Evolutionary conservation across 352 stramenopile genomes (phyloP).

Genomic region (Phytophthora cactorum): DNA sequence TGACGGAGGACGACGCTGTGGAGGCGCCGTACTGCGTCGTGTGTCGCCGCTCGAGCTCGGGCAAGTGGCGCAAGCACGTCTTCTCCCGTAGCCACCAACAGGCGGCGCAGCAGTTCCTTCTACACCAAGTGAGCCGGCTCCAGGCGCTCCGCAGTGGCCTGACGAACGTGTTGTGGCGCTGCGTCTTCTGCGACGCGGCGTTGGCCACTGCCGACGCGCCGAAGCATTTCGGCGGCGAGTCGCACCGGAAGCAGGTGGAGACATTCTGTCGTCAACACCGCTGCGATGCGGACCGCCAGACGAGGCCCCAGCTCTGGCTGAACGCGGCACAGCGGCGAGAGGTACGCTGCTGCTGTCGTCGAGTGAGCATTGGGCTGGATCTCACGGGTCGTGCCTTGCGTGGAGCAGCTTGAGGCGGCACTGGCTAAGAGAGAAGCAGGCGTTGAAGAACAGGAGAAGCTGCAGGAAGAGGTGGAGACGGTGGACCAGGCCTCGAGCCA

Average conservation of each 20-base stretch:
- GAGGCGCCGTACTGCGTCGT: constrained; percentile 57
- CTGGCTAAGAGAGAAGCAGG: constrained; percentile 6
- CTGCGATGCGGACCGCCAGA: constrained; percentile 53
- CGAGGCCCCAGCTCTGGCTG: constrained; percentile 50
- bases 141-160: constrained; percentile 33
- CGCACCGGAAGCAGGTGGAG: constrained; percentile 47
- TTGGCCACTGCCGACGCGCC: constrained; percentile 27
- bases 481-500: constrained; percentile 10
- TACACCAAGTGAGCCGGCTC: constrained; percentile 32
- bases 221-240: constrained; percentile 46
- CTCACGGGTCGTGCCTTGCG: constrained; percentile 15
- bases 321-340: constrained; percentile 24
- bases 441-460: neutral
- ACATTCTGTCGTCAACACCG: constrained; percentile 60
- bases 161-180: constrained; percentile 28
- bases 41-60: constrained; percentile 64
- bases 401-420: constrained; percentile 20
- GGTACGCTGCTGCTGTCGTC: constrained; percentile 27
- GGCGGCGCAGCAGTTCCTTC: constrained; percentile 48
- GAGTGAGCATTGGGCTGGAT: constrained; percentile 3
- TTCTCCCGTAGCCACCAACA: constrained; percentile 68
- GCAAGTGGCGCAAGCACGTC: constrained; percentile 75
- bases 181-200: constrained; percentile 50
- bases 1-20: constrained; percentile 19
- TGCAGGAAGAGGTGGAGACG: constrained; percentile 1